These are phyloP conservation scores for Nigrospora sphaerica DNA, from an alignment of 2,329 filamentous ascomycete species.

Conservation along the genomic window DNA sequence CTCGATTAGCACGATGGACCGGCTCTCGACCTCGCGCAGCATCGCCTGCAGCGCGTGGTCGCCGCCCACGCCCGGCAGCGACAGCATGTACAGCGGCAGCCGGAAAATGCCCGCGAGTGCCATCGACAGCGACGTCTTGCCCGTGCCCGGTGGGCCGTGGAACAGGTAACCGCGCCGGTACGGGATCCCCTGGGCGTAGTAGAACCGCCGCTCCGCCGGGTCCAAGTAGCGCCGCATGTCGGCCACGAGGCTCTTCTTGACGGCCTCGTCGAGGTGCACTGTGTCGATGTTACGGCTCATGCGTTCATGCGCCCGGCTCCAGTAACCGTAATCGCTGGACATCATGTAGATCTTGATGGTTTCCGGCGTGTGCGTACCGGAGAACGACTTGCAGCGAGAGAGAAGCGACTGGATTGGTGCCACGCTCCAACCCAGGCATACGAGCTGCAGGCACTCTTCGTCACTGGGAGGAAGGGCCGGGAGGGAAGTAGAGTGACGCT, in stretches of 20 bases:
- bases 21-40: conserved; percentile 72
- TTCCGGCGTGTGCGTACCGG: too few relatives aligned
- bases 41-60: conserved; percentile 80
- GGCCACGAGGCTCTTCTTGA: background rate
- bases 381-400: too few relatives aligned
- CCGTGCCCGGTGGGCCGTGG: conserved; percentile 3
- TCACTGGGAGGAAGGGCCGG: too few relatives aligned
- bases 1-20: conserved; percentile 74
- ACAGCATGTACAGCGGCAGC: conserved; percentile 29
- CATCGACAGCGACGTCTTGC: conserved; percentile 21
- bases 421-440: too few relatives aligned
- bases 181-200: background rate
- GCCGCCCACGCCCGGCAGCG: conserved; percentile 25
- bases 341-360: too few relatives aligned
- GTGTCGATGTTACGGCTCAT: background rate
- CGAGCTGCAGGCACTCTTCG: too few relatives aligned
- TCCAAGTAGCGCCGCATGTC: conserved; percentile 2
- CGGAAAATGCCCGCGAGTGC: conserved; percentile 27
- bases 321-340: too few relatives aligned
- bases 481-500: too few relatives aligned
- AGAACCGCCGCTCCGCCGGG: background rate
- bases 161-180: conserved; percentile 2
- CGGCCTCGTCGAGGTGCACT: background rate
- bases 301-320: too few relatives aligned
- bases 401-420: too few relatives aligned